Evolutionary conservation across 257 asterid genomes (phyloP).

Genomic region (Capsicum pubescens): DNA sequence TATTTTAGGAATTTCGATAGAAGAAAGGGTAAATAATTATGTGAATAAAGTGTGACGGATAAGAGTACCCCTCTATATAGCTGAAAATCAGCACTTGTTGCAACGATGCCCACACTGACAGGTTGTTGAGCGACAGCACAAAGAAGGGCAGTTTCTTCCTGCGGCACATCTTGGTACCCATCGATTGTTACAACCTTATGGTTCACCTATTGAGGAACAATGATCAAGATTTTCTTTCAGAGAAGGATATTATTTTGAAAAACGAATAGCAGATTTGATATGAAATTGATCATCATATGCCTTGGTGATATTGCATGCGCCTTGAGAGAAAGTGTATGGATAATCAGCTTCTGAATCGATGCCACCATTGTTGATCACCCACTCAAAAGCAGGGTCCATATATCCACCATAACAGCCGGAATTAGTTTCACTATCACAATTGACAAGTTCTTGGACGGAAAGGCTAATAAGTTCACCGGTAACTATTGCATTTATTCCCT

Average conservation of each 20-base stretch:
- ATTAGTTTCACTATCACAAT: slow-evolving; percentile 36
- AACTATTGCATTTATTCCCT: slow-evolving; percentile 44
- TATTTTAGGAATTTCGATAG: slow-evolving; percentile 20
- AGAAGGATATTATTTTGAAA: slow-evolving; percentile 13
- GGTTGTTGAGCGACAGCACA: slow-evolving; percentile 51
- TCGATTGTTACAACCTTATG: slow-evolving; percentile 38
- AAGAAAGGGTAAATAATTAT: background rate
- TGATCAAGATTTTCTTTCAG: background rate
- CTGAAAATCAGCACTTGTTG: slow-evolving; percentile 43
- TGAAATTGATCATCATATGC: slow-evolving; percentile 28
- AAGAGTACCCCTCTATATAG: slow-evolving; percentile 44
- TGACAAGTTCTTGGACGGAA: slow-evolving; percentile 40
- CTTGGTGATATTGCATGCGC: slow-evolving; percentile 40
- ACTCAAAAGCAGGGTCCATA: slow-evolving; percentile 46
- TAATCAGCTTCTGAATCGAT: slow-evolving; percentile 40
- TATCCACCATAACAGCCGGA: slow-evolving; percentile 45
- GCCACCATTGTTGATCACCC: slow-evolving; percentile 44
- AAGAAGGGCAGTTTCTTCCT: slow-evolving; percentile 38
- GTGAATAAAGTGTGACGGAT: background rate
- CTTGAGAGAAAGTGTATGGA: slow-evolving; percentile 39
- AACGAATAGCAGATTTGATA: background rate
- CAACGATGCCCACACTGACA: slow-evolving; percentile 43
- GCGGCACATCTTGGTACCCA: slow-evolving; percentile 41
- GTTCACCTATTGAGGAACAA: slow-evolving; percentile 33
- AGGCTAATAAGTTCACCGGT: slow-evolving; percentile 47